Evolutionary conservation across 352 stramenopile species (phyloP).

Genomic region (Pythium aphanidermatum): DNA sequence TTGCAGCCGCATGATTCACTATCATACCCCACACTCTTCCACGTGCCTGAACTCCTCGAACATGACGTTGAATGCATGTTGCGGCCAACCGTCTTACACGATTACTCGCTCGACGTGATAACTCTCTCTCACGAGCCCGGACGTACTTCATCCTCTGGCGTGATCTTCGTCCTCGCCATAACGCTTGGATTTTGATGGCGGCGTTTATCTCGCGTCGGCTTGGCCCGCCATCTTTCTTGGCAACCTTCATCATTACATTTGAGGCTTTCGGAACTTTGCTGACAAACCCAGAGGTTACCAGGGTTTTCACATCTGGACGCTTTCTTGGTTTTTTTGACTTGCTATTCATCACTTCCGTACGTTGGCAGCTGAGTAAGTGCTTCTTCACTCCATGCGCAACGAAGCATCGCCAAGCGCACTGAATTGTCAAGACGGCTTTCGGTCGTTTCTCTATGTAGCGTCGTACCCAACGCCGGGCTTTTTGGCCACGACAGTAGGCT

Average conservation of each 20-base stretch:
- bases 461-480: constrained; percentile 20
- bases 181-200: constrained; percentile 37
- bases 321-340: constrained; percentile 1
- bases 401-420: constrained; percentile 47
- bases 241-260: neutral
- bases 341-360: constrained; percentile 1
- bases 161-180: constrained; percentile 38
- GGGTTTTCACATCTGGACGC: neutral
- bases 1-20: constrained; percentile 27
- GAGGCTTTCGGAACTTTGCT: neutral
- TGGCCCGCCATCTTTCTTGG: constrained; percentile 8
- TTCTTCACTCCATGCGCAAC: constrained; percentile 22
- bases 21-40: constrained; percentile 30
- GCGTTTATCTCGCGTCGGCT: constrained; percentile 23
- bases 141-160: constrained; percentile 36
- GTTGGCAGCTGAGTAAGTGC: constrained; percentile 17
- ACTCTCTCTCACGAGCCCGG: constrained; percentile 24
- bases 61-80: constrained; percentile 46
- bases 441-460: constrained; percentile 21
- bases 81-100: constrained; percentile 27
- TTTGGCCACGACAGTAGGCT: constrained; percentile 36
- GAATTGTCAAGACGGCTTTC: constrained; percentile 27
- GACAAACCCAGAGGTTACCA: neutral
- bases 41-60: constrained; percentile 48
- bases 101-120: constrained; percentile 23